Percentiles rank a stretch among this genome's conserved stretches.
Conservation (phyloP, 2,329 filamentous ascomycete species). For the Verticillium tricorpus region DNA sequence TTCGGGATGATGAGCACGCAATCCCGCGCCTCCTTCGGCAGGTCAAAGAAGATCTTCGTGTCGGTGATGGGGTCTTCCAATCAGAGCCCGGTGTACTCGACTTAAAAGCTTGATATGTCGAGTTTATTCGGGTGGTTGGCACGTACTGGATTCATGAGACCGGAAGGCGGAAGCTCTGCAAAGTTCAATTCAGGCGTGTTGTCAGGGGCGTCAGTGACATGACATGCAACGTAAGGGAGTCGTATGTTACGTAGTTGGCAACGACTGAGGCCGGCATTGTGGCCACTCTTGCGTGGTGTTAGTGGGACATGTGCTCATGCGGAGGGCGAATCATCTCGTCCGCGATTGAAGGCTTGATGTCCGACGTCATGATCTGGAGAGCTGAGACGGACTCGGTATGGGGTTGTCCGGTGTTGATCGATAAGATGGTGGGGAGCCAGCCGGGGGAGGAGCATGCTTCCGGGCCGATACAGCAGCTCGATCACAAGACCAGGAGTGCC, state of each 20-base stretch:
- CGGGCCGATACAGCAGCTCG: neutral
- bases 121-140: neutral
- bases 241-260: neutral
- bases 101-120: slow-evolving; percentile 36
- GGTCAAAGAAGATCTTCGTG: slow-evolving; percentile 53
- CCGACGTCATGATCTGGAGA: neutral
- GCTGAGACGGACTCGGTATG: neutral
- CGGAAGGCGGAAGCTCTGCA: neutral
- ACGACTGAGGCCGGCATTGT: slow-evolving; percentile 8
- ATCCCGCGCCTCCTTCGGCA: slow-evolving; percentile 60
- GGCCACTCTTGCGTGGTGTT: slow-evolving; percentile 2
- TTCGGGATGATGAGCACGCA: slow-evolving; percentile 65
- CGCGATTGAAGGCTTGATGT: neutral
- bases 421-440: neutral
- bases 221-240: neutral
- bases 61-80: slow-evolving; percentile 63
- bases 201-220: too few species aligned
- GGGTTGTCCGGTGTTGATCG: neutral
- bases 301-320: neutral
- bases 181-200: neutral
- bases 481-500: neutral
- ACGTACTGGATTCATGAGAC: slow-evolving; percentile 2
- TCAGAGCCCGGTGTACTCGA: slow-evolving; percentile 68
- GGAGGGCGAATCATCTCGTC: neutral
- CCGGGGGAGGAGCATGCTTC: too few species aligned